Conservation (phyloP, 1,139 yeast species). For the Candida sp. region DNA sequence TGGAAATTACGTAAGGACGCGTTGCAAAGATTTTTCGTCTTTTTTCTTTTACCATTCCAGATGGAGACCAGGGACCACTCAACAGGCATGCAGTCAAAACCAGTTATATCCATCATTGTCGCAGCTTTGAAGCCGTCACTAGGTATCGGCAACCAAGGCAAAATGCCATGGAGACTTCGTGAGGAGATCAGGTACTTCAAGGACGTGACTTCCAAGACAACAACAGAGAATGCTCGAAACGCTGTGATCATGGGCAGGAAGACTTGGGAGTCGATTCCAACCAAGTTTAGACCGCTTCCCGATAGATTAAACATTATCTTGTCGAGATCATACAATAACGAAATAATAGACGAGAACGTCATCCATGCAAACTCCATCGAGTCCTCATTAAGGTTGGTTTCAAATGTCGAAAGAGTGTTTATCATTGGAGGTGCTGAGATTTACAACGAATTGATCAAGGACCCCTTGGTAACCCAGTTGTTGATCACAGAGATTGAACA, state of each 20-base stretch:
- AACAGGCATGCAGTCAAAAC: slow-evolving; percentile 8
- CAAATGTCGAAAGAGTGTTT: slow-evolving; percentile 59
- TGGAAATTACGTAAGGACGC: too few species aligned
- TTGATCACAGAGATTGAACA: slow-evolving; percentile 74
- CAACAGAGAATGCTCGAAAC: slow-evolving; percentile 43
- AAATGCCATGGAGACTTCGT: slow-evolving; percentile 86
- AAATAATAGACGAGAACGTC: slow-evolving; percentile 30
- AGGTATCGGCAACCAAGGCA: slow-evolving; percentile 87
- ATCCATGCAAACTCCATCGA: slow-evolving; percentile 51
- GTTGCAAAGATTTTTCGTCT: too few species aligned
- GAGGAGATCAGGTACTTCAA: slow-evolving; percentile 88
- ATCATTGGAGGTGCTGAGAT: slow-evolving; percentile 96
- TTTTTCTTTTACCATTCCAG: too few species aligned
- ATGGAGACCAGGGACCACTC: too few species aligned
- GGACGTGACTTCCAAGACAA: slow-evolving; percentile 61
- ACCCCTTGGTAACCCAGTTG: slow-evolving; percentile 52
- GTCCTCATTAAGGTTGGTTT: slow-evolving; percentile 35
- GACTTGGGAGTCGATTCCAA: slow-evolving; percentile 96
- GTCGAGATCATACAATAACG: slow-evolving; percentile 47
- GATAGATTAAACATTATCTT: slow-evolving; percentile 77
- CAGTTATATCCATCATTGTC: slow-evolving; percentile 64
- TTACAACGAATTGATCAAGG: slow-evolving; percentile 59
- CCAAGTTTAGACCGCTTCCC: slow-evolving; percentile 81
- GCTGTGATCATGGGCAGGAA: slow-evolving; percentile 97
- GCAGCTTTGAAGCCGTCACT: slow-evolving; percentile 83